Percentiles rank a stretch among this genome's conserved stretches.
Conservation (phyloP, 495 filamentous ascomycete species). For the Aspergillus mulundensis region DNA sequence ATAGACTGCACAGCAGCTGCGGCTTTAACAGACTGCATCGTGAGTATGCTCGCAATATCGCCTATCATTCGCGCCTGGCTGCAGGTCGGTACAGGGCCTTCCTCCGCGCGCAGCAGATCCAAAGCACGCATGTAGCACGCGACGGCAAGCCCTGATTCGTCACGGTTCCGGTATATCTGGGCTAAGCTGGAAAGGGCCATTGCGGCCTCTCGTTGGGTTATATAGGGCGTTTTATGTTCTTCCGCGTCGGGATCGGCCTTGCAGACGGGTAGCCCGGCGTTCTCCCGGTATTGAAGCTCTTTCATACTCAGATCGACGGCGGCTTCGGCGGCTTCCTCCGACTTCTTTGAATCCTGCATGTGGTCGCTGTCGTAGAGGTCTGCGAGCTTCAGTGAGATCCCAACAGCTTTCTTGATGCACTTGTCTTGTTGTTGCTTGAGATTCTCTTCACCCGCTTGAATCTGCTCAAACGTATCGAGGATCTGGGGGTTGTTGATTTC, state of each 20-base stretch:
- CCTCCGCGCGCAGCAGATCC: slow-evolving; percentile 43
- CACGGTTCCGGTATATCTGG: slow-evolving; percentile 62
- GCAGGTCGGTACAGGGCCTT: slow-evolving; percentile 51
- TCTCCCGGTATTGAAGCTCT: slow-evolving; percentile 64
- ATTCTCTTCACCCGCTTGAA: slow-evolving; percentile 31
- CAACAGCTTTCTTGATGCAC: slow-evolving; percentile 67
- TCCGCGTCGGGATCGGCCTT: slow-evolving; percentile 44
- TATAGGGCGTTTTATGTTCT: slow-evolving; percentile 59
- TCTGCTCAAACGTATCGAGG: slow-evolving; percentile 27
- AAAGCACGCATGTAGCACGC: slow-evolving; percentile 88
- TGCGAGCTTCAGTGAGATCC: slow-evolving; percentile 73
- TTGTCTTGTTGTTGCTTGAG: slow-evolving; percentile 62
- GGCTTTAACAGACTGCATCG: slow-evolving; percentile 26
- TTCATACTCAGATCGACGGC: slow-evolving; percentile 75
- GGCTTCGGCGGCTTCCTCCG: slow-evolving; percentile 71
- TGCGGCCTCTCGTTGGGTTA: slow-evolving; percentile 67
- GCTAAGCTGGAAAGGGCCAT: slow-evolving; percentile 67
- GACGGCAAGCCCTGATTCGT: slow-evolving; percentile 71
- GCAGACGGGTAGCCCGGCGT: slow-evolving; percentile 50
- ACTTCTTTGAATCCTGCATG: slow-evolving; percentile 51
- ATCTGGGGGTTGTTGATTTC: slow-evolving; percentile 25
- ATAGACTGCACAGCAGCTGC: slow-evolving; percentile 34
- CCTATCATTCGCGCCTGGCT: slow-evolving; percentile 63
- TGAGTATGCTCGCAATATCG: slow-evolving; percentile 33
- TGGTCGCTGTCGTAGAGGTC: slow-evolving; percentile 61